Evolutionary conservation across 2,329 filamentous ascomycete genomes (phyloP).

Genomic region (Lachnellula subtilissima): DNA sequence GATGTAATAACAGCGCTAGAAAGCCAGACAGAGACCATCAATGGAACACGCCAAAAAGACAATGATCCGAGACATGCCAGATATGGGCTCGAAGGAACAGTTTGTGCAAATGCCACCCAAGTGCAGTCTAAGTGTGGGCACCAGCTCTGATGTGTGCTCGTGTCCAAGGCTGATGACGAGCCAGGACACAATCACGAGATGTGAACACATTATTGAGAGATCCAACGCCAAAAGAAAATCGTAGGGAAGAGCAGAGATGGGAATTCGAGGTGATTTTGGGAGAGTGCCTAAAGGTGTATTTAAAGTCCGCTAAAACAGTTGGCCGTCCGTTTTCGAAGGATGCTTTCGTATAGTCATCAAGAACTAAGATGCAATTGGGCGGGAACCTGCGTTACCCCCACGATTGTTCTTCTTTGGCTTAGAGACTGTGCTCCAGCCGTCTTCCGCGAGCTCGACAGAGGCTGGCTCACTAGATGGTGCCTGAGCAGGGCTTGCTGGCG

Average conservation of each 20-base stretch:
- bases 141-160: slow-evolving; percentile 5
- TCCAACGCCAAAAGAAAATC: slow-evolving; percentile 30
- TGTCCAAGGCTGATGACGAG: slow-evolving; percentile 16
- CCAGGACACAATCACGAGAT: slow-evolving; percentile 20
- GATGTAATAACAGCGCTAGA: slow-evolving; percentile 1
- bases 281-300: slow-evolving; percentile 5
- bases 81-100: slow-evolving; percentile 6
- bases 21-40: slow-evolving; percentile 4
- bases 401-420: slow-evolving; percentile 34
- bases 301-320: neutral
- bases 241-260: slow-evolving; percentile 20
- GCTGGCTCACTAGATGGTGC: slow-evolving; percentile 31
- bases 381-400: slow-evolving; percentile 29
- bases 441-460: slow-evolving; percentile 46
- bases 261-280: slow-evolving; percentile 4
- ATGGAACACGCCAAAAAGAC: slow-evolving; percentile 1
- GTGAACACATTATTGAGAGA: slow-evolving; percentile 27
- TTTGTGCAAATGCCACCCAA: slow-evolving; percentile 25
- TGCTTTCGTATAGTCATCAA: slow-evolving; percentile 9
- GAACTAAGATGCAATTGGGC: slow-evolving; percentile 30
- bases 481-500: slow-evolving; percentile 41
- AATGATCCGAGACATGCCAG: slow-evolving; percentile 5
- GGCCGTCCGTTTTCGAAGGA: slow-evolving; percentile 1
- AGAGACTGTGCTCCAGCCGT: slow-evolving; percentile 60
- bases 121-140: slow-evolving; percentile 24